Base-by-base conservation (phyloP, 1,139 yeast species). In the Candida sp. region DNA sequence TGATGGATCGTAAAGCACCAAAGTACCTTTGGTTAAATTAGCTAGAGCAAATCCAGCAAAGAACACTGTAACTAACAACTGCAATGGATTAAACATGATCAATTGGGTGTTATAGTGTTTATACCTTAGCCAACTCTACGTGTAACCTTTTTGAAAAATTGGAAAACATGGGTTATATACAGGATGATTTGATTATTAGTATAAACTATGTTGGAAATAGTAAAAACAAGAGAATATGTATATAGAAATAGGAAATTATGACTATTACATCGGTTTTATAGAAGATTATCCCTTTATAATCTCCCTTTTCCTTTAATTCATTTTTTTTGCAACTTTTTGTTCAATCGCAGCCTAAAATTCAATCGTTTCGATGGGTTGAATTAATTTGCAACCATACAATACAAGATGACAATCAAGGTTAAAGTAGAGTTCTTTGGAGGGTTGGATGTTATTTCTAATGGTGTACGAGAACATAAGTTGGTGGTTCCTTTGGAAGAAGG, bases 361-460 rank as follows among this genome's bases (percentile, higher is more conserved):
- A n/a, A n/a, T n/a, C n/a, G n/a, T n/a, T n/a, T n/a, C n/a, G n/a
- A n/a, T 25, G 6, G 29, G 29, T 25, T 6, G 9, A 25, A 25
- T 25, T 6, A 25, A 25, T 25, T 25, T 25, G 29, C 29, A 25
- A 25, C 21, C 29, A 25, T 25, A 6, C 6, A 6, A 25, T 5
- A 36, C 21, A 35, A 23, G 6, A 59, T 59, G 65, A 43, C 50
- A 5, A 57, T 65, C 7, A 64, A 62, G 41, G 58, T 73, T 4
- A 73, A 64, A 47, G 73, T 74, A 1, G 80, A 75, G 49, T 75
- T 75, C 51, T 54, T 75, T 48, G 95, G 95, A 21, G 95, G 95
- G 0, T 67, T 86, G 36, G 93, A 86, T 57, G 80, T 77, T 43
- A 76, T 84, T 15, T 84, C 87, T 44, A 68, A 67, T 42, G 73